phyloP scores from a whole-genome alignment of 2,329 filamentous ascomycete genomes.

The Trichoderma afroharzianum region DNA sequence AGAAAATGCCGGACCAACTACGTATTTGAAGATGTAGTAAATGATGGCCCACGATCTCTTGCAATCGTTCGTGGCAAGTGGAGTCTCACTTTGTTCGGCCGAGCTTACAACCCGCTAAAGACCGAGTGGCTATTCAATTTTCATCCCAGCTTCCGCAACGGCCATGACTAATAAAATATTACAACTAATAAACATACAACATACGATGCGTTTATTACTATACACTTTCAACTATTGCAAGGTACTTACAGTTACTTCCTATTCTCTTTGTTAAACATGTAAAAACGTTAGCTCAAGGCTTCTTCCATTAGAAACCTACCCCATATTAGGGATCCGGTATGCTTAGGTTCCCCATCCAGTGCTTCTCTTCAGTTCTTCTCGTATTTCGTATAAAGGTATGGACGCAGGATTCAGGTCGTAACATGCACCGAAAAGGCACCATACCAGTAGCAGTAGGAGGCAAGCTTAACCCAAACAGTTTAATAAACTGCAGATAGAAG shows the following conservation, averaged over 20 bases:
- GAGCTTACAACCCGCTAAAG: constrained; percentile 2
- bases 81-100: background rate
- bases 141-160: background rate
- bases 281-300: background rate
- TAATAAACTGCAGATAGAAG: background rate
- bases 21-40: background rate
- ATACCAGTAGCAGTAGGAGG: background rate
- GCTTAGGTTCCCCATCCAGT: background rate
- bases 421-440: background rate
- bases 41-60: background rate
- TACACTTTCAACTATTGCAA: background rate
- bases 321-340: background rate
- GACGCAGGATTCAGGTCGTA: background rate
- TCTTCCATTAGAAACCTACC: background rate
- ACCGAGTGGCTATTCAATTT: background rate
- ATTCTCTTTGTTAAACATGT: background rate
- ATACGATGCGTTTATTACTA: background rate
- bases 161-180: background rate
- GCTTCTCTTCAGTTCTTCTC: background rate
- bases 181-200: background rate
- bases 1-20: background rate
- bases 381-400: background rate
- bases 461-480: background rate
- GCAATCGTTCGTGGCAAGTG: background rate
- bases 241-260: background rate